Conservation (phyloP, 78 protist species). For the Dictyostelium discoideum region DNA sequence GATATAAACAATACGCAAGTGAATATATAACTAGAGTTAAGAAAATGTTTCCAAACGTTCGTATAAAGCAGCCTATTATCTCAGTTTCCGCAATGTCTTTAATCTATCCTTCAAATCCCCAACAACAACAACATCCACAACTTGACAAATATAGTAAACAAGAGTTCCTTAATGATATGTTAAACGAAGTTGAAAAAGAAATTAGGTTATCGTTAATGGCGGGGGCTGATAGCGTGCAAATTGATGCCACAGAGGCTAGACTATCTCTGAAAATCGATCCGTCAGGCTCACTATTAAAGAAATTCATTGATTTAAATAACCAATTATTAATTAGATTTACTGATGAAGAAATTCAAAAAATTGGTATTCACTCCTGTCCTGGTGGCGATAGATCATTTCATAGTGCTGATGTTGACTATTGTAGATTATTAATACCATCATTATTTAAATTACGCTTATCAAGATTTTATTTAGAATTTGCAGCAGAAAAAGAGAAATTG, state of each 20-base stretch:
- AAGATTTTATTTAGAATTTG: slow-evolving; percentile 39
- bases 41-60: background rate
- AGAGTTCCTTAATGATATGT: background rate
- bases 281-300: background rate
- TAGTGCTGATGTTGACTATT: slow-evolving; percentile 21
- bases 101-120: slow-evolving; percentile 8
- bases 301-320: slow-evolving; percentile 26
- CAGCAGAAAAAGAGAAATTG: background rate
- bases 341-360: background rate
- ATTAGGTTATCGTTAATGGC: background rate
- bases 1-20: slow-evolving; percentile 5
- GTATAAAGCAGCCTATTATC: slow-evolving; percentile 38
- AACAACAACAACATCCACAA: too few species aligned
- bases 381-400: slow-evolving; percentile 32
- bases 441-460: background rate
- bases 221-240: slow-evolving; percentile 16
- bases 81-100: slow-evolving; percentile 39
- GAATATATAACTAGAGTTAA: background rate
- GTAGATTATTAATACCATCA: background rate
- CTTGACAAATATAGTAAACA: background rate
- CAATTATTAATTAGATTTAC: slow-evolving; percentile 24
- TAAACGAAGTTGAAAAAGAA: slow-evolving; percentile 55
- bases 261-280: slow-evolving; percentile 46
- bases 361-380: slow-evolving; percentile 61
- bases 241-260: slow-evolving; percentile 38